A percentile compares a stretch with the other conserved stretches of the same genome.
These are phyloP conservation scores for Strigomonas oncopelti DNA, from an alignment of 208 protist species.

Conservation along the genomic window DNA sequence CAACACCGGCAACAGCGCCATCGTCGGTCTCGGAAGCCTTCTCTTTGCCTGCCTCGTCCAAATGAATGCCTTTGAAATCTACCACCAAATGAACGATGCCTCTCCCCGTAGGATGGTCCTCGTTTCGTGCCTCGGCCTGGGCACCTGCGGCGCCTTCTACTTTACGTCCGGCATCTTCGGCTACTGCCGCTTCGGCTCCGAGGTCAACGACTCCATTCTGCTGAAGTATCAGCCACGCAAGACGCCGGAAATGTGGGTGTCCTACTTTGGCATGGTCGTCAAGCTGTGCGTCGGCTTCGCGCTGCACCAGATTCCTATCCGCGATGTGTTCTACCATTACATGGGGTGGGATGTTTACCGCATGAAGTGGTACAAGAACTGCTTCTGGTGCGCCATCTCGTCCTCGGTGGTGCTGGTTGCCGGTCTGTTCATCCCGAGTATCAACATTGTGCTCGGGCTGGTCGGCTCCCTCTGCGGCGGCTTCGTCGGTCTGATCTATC, in stretches of 20 bases:
- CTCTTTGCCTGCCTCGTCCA: slow-evolving; percentile 72
- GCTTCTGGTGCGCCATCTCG: slow-evolving; percentile 34
- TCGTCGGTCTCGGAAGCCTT: slow-evolving; percentile 57
- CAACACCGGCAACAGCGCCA: slow-evolving; percentile 42
- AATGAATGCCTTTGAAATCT: slow-evolving; percentile 68
- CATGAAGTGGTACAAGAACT: slow-evolving; percentile 52
- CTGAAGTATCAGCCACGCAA: slow-evolving; percentile 56
- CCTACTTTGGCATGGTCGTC: slow-evolving; percentile 53
- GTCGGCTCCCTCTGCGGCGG: slow-evolving; percentile 62
- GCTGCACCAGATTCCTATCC: slow-evolving; percentile 59
- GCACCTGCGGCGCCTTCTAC: slow-evolving; percentile 60
- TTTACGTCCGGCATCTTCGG: slow-evolving; percentile 74
- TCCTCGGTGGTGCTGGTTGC: slow-evolving; percentile 41
- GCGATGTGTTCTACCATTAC: slow-evolving; percentile 63
- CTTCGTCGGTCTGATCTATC: slow-evolving; percentile 71
- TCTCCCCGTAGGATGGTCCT: slow-evolving; percentile 49
- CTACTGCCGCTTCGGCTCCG: slow-evolving; percentile 61
- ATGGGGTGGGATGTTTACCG: slow-evolving; percentile 30
- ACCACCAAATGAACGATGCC: slow-evolving; percentile 56
- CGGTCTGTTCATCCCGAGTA: slow-evolving; percentile 61
- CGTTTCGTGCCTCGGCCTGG: slow-evolving; percentile 30
- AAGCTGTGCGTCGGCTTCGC: slow-evolving; percentile 64
- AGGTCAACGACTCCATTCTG: slow-evolving; percentile 41
- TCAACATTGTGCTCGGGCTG: slow-evolving; percentile 66
- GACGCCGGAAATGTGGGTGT: slow-evolving; percentile 45